Conservation (phyloP, 2,329 filamentous ascomycete genomes). For the Colletotrichum agaves region DNA sequence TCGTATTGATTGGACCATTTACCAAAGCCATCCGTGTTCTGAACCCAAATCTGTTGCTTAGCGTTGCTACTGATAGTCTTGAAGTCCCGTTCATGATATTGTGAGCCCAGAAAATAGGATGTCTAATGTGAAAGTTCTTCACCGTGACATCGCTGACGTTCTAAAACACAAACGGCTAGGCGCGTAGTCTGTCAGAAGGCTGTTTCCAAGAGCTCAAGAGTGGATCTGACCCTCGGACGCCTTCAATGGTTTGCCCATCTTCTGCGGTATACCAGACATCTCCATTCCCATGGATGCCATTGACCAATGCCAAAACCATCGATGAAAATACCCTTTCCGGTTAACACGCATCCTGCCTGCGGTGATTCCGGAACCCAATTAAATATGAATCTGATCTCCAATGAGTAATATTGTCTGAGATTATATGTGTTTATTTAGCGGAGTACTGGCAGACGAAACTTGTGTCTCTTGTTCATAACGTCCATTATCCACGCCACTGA, state of each 20-base stretch:
- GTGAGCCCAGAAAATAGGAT: constrained; percentile 15
- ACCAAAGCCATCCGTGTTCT: constrained; percentile 11
- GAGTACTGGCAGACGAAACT: not conserved
- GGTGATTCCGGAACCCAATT: not conserved
- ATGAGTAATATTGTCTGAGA: constrained; percentile 2
- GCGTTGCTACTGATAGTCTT: constrained; percentile 3
- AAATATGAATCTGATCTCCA: constrained; percentile 12
- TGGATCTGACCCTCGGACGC: constrained; percentile 6
- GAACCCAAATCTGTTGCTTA: not conserved
- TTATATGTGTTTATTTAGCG: not conserved
- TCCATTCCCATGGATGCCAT: constrained; percentile 11
- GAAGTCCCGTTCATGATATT: constrained; percentile 15
- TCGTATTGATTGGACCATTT: not conserved
- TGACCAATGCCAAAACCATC: constrained; percentile 1
- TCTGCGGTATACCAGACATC: constrained; percentile 5
- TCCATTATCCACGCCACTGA: constrained; percentile 9
- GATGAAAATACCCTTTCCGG: not conserved
- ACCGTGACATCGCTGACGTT: constrained; percentile 12
- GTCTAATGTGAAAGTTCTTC: constrained; percentile 1
- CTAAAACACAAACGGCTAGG: constrained; percentile 7
- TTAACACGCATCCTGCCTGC: not conserved
- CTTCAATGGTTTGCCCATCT: constrained; percentile 2
- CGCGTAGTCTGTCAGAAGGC: not conserved
- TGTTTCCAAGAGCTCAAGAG: not conserved
- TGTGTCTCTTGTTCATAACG: not conserved